phyloP scores from a whole-genome alignment of 2,329 filamentous ascomycete species.

The Fusarium sp. region DNA sequence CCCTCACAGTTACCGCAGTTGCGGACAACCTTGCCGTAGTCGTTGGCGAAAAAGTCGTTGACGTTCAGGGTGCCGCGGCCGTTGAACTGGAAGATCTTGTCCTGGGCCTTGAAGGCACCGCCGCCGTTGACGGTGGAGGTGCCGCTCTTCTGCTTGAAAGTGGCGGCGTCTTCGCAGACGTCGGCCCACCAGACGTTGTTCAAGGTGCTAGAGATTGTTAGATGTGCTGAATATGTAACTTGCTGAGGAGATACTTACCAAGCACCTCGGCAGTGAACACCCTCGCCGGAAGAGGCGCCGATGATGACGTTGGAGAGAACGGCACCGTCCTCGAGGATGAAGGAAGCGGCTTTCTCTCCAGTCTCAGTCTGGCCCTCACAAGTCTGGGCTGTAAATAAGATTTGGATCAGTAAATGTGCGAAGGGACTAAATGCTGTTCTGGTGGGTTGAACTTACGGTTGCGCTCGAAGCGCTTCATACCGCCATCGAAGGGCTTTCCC shows the following conservation, averaged over 20 bases:
- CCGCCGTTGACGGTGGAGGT: conserved; percentile 55
- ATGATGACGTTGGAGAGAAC: conserved; percentile 67
- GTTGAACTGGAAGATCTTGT: conserved; percentile 56
- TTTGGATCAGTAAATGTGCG: background rate
- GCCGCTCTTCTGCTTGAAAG: conserved; percentile 53
- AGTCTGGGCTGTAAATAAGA: background rate
- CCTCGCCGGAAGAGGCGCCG: conserved; percentile 63
- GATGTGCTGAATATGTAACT: background rate
- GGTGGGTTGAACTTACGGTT: background rate
- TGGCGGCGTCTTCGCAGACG: conserved; percentile 53
- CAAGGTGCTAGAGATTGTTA: conserved; percentile 35
- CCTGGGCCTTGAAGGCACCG: background rate
- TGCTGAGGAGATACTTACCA: conserved; percentile 44
- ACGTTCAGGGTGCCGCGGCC: conserved; percentile 29
- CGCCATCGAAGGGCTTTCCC: background rate
- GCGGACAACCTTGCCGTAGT: conserved; percentile 62
- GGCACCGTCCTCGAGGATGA: conserved; percentile 61
- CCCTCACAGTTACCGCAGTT: conserved; percentile 57
- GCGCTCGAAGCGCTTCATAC: conserved; percentile 11
- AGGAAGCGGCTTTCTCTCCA: conserved; percentile 9
- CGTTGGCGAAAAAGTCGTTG: conserved; percentile 45
- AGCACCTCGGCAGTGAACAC: conserved; percentile 63
- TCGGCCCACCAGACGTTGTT: conserved; percentile 56
- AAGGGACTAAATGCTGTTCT: background rate
- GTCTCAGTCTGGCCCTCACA: background rate